phyloP scores from a whole-genome alignment of 345 rosid genomes.

The Dimocarpus longan region DNA sequence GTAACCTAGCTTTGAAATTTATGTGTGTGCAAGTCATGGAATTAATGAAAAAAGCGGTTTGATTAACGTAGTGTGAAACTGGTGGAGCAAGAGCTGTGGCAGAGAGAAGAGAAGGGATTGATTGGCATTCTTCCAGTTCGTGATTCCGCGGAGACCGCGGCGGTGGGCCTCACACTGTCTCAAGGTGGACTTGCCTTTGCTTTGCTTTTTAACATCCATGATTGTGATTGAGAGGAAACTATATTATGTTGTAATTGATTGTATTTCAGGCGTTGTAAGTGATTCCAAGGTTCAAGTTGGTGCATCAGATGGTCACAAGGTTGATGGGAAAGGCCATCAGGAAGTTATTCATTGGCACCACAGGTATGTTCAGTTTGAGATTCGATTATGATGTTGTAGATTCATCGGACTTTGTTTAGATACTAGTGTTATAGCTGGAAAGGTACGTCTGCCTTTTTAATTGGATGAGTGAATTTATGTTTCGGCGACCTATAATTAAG shows the following conservation, averaged over 20 bases:
- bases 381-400: not conserved
- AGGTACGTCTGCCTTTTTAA: not conserved
- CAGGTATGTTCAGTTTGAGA: conserved; percentile 49
- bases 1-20: conserved; percentile 18
- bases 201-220: conserved; percentile 5
- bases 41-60: not conserved
- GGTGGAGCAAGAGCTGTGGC: conserved; percentile 99
- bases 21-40: not conserved
- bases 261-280: conserved; percentile 55
- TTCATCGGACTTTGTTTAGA: not conserved
- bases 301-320: conserved; percentile 67
- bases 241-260: not conserved
- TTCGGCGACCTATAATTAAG: not conserved
- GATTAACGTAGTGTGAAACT: conserved; percentile 65
- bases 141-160: conserved; percentile 65
- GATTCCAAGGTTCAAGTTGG: conserved; percentile 66
- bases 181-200: conserved; percentile 45
- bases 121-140: conserved; percentile 95
- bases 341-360: conserved; percentile 90
- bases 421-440: not conserved
- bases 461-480: not conserved
- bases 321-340: conserved; percentile 76
- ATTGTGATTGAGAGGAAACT: conserved; percentile 12
- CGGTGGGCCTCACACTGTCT: conserved; percentile 52
- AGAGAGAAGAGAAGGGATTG: conserved; percentile 93